phyloP scores from a whole-genome alignment of 2,329 filamentous ascomycete genomes.

The Colletotrichum sp. region DNA sequence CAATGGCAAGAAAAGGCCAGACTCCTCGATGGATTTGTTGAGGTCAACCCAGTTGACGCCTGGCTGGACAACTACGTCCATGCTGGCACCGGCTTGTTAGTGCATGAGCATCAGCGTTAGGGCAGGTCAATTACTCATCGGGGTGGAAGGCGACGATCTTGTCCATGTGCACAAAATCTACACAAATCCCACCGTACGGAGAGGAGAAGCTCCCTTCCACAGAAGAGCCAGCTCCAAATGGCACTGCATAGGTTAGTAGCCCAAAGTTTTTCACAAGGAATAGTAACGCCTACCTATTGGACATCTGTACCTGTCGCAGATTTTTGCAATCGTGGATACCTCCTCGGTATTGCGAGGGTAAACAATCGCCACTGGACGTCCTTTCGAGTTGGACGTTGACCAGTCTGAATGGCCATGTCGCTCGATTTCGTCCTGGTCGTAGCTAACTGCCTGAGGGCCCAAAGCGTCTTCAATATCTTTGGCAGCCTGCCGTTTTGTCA shows the following conservation, averaged over 20 bases:
- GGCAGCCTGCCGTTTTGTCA: not conserved
- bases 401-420: conserved; percentile 74
- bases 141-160: conserved; percentile 67
- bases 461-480: conserved; percentile 32
- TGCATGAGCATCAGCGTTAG: fast-evolving
- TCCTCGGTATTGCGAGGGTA: conserved; percentile 70
- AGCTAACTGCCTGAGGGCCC: conserved; percentile 65
- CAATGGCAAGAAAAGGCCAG: conserved; percentile 71
- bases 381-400: conserved; percentile 70
- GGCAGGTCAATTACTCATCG: conserved; percentile 46
- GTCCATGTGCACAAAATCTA: conserved; percentile 75
- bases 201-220: conserved; percentile 76
- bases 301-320: conserved; percentile 66
- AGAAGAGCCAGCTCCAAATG: conserved; percentile 76
- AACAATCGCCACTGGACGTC: conserved; percentile 67
- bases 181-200: conserved; percentile 70
- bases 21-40: conserved; percentile 67
- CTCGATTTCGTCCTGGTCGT: conserved; percentile 68
- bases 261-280: not conserved
- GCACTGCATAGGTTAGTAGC: conserved; percentile 37
- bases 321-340: conserved; percentile 65
- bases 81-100: conserved; percentile 25
- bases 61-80: conserved; percentile 76
- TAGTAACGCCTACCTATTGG: conserved; percentile 57
- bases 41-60: conserved; percentile 72